Conservation (phyloP, 306 rosid genomes). For the Mucuna pruriens region DNA sequence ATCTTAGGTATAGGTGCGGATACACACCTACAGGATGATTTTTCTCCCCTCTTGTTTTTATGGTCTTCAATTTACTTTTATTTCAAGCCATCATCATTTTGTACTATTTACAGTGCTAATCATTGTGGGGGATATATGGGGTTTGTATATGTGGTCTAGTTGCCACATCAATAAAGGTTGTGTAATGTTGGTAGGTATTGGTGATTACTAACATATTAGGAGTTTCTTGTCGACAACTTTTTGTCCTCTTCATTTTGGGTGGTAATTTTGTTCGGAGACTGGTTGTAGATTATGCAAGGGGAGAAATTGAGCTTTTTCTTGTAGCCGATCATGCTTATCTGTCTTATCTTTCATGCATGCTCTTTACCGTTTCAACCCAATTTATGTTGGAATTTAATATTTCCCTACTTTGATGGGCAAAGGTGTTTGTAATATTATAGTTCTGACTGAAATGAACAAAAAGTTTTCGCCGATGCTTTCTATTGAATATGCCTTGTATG, state of each 20-base stretch:
- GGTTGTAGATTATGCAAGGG: slow-evolving; percentile 60
- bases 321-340: slow-evolving; percentile 24
- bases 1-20: slow-evolving; percentile 51
- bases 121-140: slow-evolving; percentile 18
- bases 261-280: slow-evolving; percentile 46
- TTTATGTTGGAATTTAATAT: slow-evolving; percentile 36
- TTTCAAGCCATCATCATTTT: slow-evolving; percentile 36
- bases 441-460: slow-evolving; percentile 43
- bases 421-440: slow-evolving; percentile 56
- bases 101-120: slow-evolving; percentile 24
- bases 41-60: slow-evolving; percentile 27
- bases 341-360: slow-evolving; percentile 40
- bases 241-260: slow-evolving; percentile 27
- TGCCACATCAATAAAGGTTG: slow-evolving; percentile 54
- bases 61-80: slow-evolving; percentile 42
- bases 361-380: slow-evolving; percentile 55
- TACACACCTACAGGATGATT: slow-evolving; percentile 32
- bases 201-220: slow-evolving; percentile 65
- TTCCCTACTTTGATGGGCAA: slow-evolving; percentile 34
- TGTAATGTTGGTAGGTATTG: slow-evolving; percentile 58
- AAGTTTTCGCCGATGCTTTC: slow-evolving; percentile 22
- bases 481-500: neutral
- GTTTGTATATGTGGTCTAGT: slow-evolving; percentile 41
- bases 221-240: slow-evolving; percentile 39
- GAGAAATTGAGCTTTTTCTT: slow-evolving; percentile 45